Evolutionary conservation across 2,329 filamentous ascomycete species (phyloP).

Genomic region (Cercospora berteroae): DNA sequence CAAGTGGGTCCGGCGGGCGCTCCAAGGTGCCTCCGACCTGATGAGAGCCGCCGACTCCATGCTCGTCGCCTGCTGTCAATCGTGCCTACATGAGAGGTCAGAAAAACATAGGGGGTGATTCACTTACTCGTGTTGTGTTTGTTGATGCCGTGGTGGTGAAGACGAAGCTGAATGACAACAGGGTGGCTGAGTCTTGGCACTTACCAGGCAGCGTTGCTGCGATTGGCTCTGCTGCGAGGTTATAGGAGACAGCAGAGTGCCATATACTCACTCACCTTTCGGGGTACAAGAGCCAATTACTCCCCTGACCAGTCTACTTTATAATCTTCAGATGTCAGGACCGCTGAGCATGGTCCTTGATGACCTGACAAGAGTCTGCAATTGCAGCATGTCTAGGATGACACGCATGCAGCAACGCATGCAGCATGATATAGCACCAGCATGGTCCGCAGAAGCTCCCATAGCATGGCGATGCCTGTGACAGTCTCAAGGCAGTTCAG

Average conservation of each 20-base stretch:
- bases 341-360: neutral
- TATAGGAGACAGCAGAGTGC: neutral
- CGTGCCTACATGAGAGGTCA: neutral
- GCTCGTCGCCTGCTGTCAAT: slow-evolving; percentile 9
- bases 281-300: neutral
- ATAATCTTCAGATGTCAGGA: neutral
- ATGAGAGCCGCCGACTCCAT: neutral
- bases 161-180: neutral
- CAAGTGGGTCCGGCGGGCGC: neutral
- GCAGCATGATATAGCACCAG: neutral
- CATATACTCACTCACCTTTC: neutral
- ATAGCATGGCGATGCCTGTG: neutral
- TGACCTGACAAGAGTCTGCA: neutral
- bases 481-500: neutral
- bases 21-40: neutral
- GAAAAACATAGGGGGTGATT: neutral
- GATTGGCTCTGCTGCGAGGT: neutral
- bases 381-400: neutral
- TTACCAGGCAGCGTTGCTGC: neutral
- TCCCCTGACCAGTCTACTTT: neutral
- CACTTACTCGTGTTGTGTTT: neutral
- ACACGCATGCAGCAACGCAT: neutral
- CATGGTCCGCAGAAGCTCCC: neutral
- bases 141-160: neutral
- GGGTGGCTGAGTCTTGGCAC: neutral